Evolutionary conservation across 768 basidiomycete species (phyloP), one percentile per base, ranked within the genome.

Genomic region (Pleurotus sapidus): DNA sequence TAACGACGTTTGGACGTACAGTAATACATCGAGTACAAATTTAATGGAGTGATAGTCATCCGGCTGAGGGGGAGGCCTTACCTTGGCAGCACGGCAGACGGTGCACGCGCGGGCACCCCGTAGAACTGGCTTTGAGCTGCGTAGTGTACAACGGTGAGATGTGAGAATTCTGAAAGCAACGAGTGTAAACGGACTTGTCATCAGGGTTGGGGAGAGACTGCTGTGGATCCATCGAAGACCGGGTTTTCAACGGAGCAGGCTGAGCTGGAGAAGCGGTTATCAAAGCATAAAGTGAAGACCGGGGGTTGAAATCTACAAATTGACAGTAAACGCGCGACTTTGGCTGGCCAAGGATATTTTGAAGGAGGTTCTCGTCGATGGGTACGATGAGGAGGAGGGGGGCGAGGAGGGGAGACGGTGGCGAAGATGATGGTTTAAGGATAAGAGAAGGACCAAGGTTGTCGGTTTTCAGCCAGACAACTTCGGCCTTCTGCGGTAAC

Each of bases 71-170:
- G 46, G 56, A 48, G 53, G 47, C 24, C 61, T 53, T 62, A 87
- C 91, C 83, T 93, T 93, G 60, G 91, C 91, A 54, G 84, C 81
- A 45, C 91, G 84, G 70, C 91, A 94, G 63, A 92, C 90, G 40
- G 88, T 92, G 68, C 91, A 94, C 15, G 91, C 91, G 34, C 82
- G 72, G 27, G 82, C 81, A 46, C 82, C 82, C 48, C 82, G 74
- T 49, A 80, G 73, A 49, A 82, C 78, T 12, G 77, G 59, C 67
- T 82, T 82, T 59, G 72, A 24, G 56, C 79, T 78, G 65, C 14
- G 27, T 47, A 18, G 40, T 34, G 55, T 59, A 47, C 38, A 46
- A 37, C 45, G 55, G 54, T 59, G 55, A 46, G 12, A 42, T 51
- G 39, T 23, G 7, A 39, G 46, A 57, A 54, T 49, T 17, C 46